A percentile compares a stretch with the other conserved stretches of the same genome.
Evolutionary conservation across 78 protist genomes (phyloP).

Genomic region (Dictyostelium purpureum): DNA sequence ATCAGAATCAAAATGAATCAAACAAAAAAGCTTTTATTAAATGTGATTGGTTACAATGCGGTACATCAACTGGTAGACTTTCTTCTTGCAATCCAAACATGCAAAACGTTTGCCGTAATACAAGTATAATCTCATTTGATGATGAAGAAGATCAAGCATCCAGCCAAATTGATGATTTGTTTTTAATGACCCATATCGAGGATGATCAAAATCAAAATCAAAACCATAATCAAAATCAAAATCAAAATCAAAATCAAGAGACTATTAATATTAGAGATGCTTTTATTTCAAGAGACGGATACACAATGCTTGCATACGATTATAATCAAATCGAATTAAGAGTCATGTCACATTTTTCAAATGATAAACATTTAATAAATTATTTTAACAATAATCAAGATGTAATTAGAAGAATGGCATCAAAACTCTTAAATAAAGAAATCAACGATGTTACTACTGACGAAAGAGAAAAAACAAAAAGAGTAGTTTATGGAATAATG

Average conservation of each 20-base stretch:
- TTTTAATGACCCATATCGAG: not conserved
- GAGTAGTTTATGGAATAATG: constrained; percentile 71
- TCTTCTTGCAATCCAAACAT: constrained; percentile 35
- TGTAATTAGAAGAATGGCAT: constrained; percentile 58
- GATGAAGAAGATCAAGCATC: not conserved
- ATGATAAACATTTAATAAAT: constrained; percentile 17
- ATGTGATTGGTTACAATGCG: constrained; percentile 45
- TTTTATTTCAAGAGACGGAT: constrained; percentile 22
- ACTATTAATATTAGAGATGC: constrained; percentile 27
- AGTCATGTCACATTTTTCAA: constrained; percentile 62
- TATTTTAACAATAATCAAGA: constrained; percentile 33
- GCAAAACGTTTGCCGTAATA: constrained; percentile 35
- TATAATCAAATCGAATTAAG: constrained; percentile 78
- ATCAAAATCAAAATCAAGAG: not conserved
- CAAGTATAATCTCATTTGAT: not conserved
- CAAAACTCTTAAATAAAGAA: not conserved
- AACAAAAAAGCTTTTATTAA: not conserved
- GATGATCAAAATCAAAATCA: not conserved
- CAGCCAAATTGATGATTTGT: not conserved
- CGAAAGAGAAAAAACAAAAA: constrained; percentile 45
- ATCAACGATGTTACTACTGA: not conserved
- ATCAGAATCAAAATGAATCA: too few relatives aligned
- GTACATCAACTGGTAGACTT: constrained; percentile 71
- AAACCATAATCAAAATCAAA: not conserved
- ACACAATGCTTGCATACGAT: constrained; percentile 23